Base-by-base conservation (phyloP, 768 basidiomycete species). In the Boletus huronensis region DNA sequence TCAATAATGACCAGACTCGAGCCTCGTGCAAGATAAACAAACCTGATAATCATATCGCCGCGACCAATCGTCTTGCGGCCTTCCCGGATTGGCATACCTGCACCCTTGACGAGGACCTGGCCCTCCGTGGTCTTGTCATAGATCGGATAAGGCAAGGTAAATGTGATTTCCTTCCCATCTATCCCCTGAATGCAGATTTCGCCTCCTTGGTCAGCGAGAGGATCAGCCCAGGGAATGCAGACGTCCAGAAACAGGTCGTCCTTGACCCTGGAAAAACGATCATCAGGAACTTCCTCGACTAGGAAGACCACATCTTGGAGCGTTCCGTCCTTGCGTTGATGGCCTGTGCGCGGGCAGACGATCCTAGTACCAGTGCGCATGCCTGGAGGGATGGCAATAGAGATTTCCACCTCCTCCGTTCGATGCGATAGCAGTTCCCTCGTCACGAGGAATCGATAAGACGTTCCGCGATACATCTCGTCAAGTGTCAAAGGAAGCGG, bases 271-370 rank as follows among this genome's bases (percentile, higher is more conserved):
- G 74, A 70, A 64, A 87, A 87, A 32, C 78, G 74, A 41, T 80
- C 73, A 58, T 87, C 83, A 42, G 77, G 75, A 21, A 76, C 70
- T 62, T 85, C 80, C 60, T 84, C 81, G 29, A 88, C 72, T 47
- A 87, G 68, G 60, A 88, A 88, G 19, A 83, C 79, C 49, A 88
- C 77, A 51, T 88, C 84, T 60, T 88, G 85, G 48, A 79, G 78
- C 11, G 73, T 68, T 13, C 81, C 80, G 52, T 79, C 77, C 56
- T 74, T 73, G 52, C 79, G 74, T 60, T 88, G 84, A 70, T 87
- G 83, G n/a, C 87, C 87, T 8, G 81, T 79, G n/a, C 78, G 75
- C 35, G 79, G 77, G 55, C 84, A 86, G 36, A 81, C 64, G 32
- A 88, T 81, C 54, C 77, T 76, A 21, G 83, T 84, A 8, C 84